Percentiles rank a stretch among this genome's conserved stretches.
Evolutionary conservation across 2,329 filamentous ascomycete genomes (phyloP).

Genomic region (Microdochium paspali): DNA sequence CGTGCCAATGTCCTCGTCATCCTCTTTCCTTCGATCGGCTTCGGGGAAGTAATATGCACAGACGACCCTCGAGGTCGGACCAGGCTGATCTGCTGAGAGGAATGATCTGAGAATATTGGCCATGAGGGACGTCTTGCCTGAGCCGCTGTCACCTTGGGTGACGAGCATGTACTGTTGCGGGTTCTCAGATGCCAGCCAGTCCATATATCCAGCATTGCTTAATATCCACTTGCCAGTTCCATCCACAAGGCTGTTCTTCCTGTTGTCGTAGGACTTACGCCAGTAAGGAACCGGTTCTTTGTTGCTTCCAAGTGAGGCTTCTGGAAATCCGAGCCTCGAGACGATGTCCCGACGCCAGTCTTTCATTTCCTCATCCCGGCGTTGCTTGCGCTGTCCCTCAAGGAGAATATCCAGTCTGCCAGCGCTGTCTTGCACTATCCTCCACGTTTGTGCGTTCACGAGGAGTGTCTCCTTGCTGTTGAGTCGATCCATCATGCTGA

Average conservation of each 20-base stretch:
- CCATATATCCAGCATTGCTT: slow-evolving; percentile 8
- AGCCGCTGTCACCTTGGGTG: slow-evolving; percentile 16
- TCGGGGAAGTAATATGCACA: slow-evolving; percentile 19
- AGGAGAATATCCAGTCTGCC: slow-evolving; percentile 17
- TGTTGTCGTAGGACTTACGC: slow-evolving; percentile 18
- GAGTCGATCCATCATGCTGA: slow-evolving; percentile 21
- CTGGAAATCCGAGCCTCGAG: slow-evolving; percentile 16
- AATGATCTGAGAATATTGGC: slow-evolving; percentile 18
- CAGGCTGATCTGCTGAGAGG: slow-evolving; percentile 10
- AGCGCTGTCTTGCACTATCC: slow-evolving; percentile 19
- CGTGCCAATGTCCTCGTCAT: slow-evolving; percentile 13
- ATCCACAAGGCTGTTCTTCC: slow-evolving; percentile 16
- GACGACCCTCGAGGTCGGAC: slow-evolving; percentile 14
- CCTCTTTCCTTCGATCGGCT: slow-evolving; percentile 17
- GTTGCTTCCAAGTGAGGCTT: slow-evolving; percentile 16
- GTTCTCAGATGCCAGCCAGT: slow-evolving; percentile 12
- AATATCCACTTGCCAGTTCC: slow-evolving; percentile 19
- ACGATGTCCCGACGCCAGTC: slow-evolving; percentile 18
- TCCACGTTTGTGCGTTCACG: slow-evolving; percentile 22
- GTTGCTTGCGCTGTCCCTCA: slow-evolving; percentile 17
- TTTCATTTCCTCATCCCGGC: slow-evolving; percentile 19
- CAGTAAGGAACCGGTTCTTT: slow-evolving; percentile 17
- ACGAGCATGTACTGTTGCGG: slow-evolving; percentile 14
- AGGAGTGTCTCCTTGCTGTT: slow-evolving; percentile 20
- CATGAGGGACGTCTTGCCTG: slow-evolving; percentile 22